Evolutionary conservation across 2,329 filamentous ascomycete species (phyloP).

Genomic region (Paramyrothecium sp.): DNA sequence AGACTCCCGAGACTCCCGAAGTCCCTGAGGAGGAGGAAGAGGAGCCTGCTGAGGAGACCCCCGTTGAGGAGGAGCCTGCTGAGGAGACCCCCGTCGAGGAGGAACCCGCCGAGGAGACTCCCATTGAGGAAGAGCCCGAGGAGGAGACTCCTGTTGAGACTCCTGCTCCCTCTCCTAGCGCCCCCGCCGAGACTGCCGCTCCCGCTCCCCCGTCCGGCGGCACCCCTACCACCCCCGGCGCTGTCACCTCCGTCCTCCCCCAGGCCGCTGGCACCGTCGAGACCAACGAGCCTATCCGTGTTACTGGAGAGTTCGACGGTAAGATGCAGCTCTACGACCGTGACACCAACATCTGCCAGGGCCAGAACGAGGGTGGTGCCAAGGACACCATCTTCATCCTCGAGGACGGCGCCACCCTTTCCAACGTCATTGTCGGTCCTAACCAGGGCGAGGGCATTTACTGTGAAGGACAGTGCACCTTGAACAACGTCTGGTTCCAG

Average conservation of each 20-base stretch:
- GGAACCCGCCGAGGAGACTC: neutral
- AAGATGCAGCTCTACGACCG: neutral
- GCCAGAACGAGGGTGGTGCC: slow-evolving; percentile 23
- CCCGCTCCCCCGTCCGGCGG: neutral
- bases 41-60: neutral
- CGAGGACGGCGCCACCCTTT: slow-evolving; percentile 37
- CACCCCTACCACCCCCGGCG: neutral
- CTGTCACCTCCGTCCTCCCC: neutral
- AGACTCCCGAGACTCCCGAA: neutral
- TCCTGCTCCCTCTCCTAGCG: neutral
- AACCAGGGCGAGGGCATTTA: slow-evolving; percentile 44
- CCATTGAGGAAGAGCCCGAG: neutral
- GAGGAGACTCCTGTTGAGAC: neutral
- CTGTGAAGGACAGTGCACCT: slow-evolving; percentile 39
- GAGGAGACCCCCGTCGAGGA: neutral
- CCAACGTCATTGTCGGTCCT: slow-evolving; percentile 43
- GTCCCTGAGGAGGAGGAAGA: neutral
- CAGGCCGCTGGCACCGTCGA: neutral
- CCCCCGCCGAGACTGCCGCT: too few species aligned
- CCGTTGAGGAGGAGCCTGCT: neutral
- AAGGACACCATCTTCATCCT: too few species aligned
- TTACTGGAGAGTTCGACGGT: neutral
- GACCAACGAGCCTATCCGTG: neutral
- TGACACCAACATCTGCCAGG: neutral
- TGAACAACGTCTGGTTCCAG: slow-evolving; percentile 38